These are phyloP conservation scores for Platanus orientalis DNA, from an alignment of 164 flowering plant genomes.

Conservation along the genomic window DNA sequence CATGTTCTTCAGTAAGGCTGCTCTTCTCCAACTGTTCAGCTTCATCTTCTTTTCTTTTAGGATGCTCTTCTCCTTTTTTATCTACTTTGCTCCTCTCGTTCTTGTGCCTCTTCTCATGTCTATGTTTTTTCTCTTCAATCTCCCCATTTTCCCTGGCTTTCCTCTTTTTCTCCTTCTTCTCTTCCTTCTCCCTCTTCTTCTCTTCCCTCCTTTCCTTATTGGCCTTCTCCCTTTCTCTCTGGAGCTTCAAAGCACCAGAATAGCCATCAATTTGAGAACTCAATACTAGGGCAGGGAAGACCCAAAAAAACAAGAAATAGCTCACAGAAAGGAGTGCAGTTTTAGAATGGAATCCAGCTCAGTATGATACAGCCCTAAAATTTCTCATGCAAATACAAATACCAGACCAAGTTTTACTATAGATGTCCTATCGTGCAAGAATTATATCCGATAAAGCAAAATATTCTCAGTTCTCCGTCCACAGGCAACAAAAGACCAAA, in stretches of 20 bases:
- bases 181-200: conserved; percentile 23
- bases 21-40: conserved; percentile 41
- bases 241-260: conserved; percentile 59
- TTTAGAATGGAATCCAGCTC: neutral
- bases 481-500: no score
- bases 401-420: no score
- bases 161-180: conserved; percentile 15
- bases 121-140: conserved; percentile 16
- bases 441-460: no score
- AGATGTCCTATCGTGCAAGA: no score
- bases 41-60: conserved; percentile 19
- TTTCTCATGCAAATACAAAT: no score
- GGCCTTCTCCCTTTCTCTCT: conserved; percentile 39
- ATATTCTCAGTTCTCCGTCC: no score
- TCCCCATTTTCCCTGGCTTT: conserved; percentile 15
- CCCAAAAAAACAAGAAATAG: neutral
- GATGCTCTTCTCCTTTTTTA: neutral
- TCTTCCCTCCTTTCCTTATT: conserved; percentile 28
- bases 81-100: conserved; percentile 9
- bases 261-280: conserved; percentile 19
- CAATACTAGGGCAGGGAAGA: neutral
- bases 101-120: conserved; percentile 20
- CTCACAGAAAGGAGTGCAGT: neutral
- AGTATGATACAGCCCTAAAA: neutral
- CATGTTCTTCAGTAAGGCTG: conserved; percentile 44